Evolutionary conservation across 768 basidiomycete genomes (phyloP), one percentile per base, ranked within the genome.

Genomic region (Pholiota microspora): DNA sequence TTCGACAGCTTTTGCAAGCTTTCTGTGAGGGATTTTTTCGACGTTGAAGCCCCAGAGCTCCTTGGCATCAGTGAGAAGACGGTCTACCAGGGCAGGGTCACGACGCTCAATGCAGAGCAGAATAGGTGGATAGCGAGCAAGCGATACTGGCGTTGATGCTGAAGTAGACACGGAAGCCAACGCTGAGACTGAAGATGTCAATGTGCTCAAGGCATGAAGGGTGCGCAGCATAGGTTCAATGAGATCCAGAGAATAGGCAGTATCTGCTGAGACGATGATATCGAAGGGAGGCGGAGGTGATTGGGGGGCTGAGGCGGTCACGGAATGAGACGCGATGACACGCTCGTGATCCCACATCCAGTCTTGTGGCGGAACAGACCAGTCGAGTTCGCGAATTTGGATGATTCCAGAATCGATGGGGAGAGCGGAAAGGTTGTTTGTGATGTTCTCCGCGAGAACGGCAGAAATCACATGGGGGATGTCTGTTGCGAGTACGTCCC

Each of bases 261-360:
- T 95, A 69, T 96, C 94, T 49, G 93, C 86, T 9, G 91, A 83
- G 49, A 89, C 67, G 59, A 97, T 85, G 61, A 93, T 75, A 69
- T 92, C 85, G 72, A 87, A 89, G 0, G 84, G 85, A 7, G 85
- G 81, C 15, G 60, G 59, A 12, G 50, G 38, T 45, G 61, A 55
- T 48, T 28, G 51, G 21, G 62, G 57, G n/a, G 61, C 57, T 54
- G 62, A 58, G 35, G 60, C 27, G 40, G 57, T 50, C 13, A 58
- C 48, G 50, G 67, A 56, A 45, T 53, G 58, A 21, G 68, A 72
- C 2, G 75, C 71, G 45, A 75, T 67, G 61, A 65, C 59, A 58
- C 65, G 61, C 56, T 72, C 54, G 59, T 80, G 59, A 54, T 76
- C 61, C 85, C 85, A 88, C 31, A 52, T 53, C 86, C 88, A 89